Conservation (phyloP, 2,329 filamentous ascomycete genomes). For the Curvularia hawaiiensis region DNA sequence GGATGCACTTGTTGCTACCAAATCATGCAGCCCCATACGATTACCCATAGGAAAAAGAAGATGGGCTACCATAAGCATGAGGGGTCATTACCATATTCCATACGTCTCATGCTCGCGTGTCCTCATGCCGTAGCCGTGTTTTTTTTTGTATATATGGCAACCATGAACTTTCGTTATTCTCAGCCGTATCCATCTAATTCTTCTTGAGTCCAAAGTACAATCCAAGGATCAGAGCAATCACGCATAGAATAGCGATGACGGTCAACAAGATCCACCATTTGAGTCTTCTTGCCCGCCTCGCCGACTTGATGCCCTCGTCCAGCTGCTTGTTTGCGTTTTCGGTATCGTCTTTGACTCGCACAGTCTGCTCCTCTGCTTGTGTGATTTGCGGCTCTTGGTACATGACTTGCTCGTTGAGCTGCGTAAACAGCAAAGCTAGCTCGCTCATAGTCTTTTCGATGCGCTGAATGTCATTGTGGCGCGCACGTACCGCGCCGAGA, state of each 20-base stretch:
- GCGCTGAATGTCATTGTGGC: constrained; percentile 81
- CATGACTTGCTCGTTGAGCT: constrained; percentile 75
- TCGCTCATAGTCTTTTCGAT: constrained; percentile 78
- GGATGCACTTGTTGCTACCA: not conserved
- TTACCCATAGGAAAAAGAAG: constrained; percentile 3
- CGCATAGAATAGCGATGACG: constrained; percentile 53
- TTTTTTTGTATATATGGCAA: not conserved
- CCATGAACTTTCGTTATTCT: not conserved
- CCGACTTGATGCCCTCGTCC: constrained; percentile 68
- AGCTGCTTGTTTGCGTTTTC: constrained; percentile 73
- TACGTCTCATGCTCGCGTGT: not conserved
- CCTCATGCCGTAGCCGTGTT: not conserved
- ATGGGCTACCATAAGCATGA: not conserved
- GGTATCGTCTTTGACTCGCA: constrained; percentile 68
- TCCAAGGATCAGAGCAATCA: constrained; percentile 57
- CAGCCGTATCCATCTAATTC: not conserved
- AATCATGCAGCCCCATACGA: constrained; percentile 5
- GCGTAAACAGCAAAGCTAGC: constrained; percentile 71
- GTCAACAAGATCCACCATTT: constrained; percentile 82
- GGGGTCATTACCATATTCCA: not conserved
- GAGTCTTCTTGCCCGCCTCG: constrained; percentile 70
- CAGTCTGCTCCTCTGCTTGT: constrained; percentile 68
- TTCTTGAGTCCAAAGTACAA: constrained; percentile 53
- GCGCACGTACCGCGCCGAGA: constrained; percentile 77
- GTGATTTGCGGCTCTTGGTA: constrained; percentile 70